Conservation (phyloP, 2,329 filamentous ascomycete genomes). For the Aspergillus vadensis region DNA sequence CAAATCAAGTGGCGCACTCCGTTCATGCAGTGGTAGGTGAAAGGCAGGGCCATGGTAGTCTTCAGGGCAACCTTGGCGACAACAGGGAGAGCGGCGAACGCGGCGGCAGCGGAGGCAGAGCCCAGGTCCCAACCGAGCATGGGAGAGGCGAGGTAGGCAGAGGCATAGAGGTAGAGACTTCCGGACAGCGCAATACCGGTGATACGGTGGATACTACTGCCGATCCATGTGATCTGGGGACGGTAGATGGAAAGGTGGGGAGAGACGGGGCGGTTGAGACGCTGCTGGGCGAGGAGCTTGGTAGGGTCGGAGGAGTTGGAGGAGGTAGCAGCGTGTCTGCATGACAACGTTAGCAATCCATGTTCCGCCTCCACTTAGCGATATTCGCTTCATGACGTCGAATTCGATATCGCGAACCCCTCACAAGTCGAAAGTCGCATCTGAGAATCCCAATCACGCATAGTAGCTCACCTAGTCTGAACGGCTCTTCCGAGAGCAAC, state of each 20-base stretch:
- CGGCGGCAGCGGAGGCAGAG: slow-evolving; percentile 63
- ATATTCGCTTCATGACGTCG: background rate
- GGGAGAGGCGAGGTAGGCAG: slow-evolving; percentile 79
- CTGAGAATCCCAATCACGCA: background rate
- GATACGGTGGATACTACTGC: slow-evolving; percentile 75
- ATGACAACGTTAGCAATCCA: slow-evolving; percentile 10
- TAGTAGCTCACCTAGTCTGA: slow-evolving; percentile 46
- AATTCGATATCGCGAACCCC: slow-evolving; percentile 1
- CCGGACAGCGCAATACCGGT: slow-evolving; percentile 75
- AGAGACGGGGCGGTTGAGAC: slow-evolving; percentile 75
- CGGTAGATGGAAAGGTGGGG: slow-evolving; percentile 87
- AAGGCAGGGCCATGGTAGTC: slow-evolving; percentile 61
- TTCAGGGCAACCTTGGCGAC: slow-evolving; percentile 63
- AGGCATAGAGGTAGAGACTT: slow-evolving; percentile 75
- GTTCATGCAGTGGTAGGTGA: slow-evolving; percentile 69
- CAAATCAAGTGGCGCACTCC: slow-evolving; percentile 72
- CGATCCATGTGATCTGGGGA: slow-evolving; percentile 82
- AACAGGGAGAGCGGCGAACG: slow-evolving; percentile 64
- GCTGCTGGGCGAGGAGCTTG: slow-evolving; percentile 75
- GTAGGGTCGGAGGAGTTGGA: slow-evolving; percentile 36
- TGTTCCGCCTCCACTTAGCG: background rate
- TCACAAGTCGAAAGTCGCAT: background rate
- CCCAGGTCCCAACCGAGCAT: slow-evolving; percentile 72
- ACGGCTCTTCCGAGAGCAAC: slow-evolving; percentile 46
- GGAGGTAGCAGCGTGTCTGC: slow-evolving; percentile 35